Evolutionary conservation across 202 grass and related monocot genomes (phyloP).

Genomic region (Carex sylvatica): DNA sequence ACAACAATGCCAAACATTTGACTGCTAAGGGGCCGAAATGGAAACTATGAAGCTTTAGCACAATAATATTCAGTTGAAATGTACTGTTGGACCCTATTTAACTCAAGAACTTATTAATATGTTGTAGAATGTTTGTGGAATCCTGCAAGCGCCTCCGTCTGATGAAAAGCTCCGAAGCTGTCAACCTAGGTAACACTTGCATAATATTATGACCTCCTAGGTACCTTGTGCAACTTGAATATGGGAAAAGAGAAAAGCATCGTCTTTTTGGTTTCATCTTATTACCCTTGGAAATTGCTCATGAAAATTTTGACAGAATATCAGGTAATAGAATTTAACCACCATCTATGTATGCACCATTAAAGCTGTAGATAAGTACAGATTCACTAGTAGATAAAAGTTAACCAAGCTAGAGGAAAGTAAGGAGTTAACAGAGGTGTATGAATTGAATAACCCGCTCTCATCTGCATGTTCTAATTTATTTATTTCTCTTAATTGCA

Average conservation of each 20-base stretch:
- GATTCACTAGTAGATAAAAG: background rate
- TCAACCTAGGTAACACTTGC: constrained; percentile 53
- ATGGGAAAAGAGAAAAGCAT: background rate
- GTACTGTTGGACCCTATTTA: background rate
- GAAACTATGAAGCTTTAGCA: background rate
- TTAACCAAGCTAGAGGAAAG: background rate
- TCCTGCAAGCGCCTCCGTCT: constrained; percentile 88
- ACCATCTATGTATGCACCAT: background rate
- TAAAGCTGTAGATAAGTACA: background rate
- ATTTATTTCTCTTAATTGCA: constrained; percentile 15
- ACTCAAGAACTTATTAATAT: background rate
- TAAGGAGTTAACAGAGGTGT: background rate
- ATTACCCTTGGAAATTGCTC: background rate
- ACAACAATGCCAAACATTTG: background rate
- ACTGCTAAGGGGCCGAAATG: background rate
- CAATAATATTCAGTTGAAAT: background rate
- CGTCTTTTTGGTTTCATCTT: background rate
- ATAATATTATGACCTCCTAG: background rate
- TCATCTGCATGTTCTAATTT: background rate
- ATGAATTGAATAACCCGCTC: background rate
- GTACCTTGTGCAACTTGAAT: background rate
- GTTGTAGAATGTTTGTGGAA: constrained; percentile 84
- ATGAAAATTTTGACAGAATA: background rate
- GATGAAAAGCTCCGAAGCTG: constrained; percentile 86
- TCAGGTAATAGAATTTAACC: background rate